Base-by-base conservation (phyloP, 2,329 filamentous ascomycete species). In the Stagonosporopsis tanaceti region DNA sequence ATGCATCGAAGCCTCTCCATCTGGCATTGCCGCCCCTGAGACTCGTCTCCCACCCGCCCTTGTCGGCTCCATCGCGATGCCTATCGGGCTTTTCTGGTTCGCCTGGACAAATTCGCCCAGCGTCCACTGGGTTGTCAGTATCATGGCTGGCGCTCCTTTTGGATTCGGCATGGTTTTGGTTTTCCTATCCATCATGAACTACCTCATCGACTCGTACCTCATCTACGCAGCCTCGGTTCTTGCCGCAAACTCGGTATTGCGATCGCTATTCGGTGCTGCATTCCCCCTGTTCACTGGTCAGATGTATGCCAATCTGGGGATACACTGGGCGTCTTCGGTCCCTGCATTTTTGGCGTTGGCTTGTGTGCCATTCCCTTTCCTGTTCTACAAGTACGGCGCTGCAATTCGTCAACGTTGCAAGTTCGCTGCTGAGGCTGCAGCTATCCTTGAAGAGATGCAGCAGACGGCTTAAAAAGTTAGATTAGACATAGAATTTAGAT, bases 331-430 rank as follows among this genome's bases (percentile, higher is more conserved):
- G 2, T 77, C 77, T 5, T 76, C 73, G n/a, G 66, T 82, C 30
- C 79, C 79, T 0, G 81, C 76, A 0, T 82, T 82, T 65, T 57
- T 82, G 30, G 79, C 79, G 0, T 59, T 81, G n/a, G 76, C 73
- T 2, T 80, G 77, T 42, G 69, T 79, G 3, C 66, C 65, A 2
- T 65, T 89, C 69, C 89, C 90, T 0, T 88, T 89, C 72, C 71
- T 93, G 12, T 90, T 93, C 73, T 89, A 89, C 77, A 86, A 83
- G 63, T 91, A 90, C 71, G 90, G 89, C 28, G 77, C 72, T 6
- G 20, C 59, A 37, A 88, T 92, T 63, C 82, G 89, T 12, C 77
- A 80, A 70, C 83, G 80, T 64, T 91, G 89, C 80, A 87, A 87
- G 76, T 92, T 83, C 66, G 85, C 89, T 5, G 82, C 84, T 11